These are phyloP conservation scores for Mycena sp. DNA, from an alignment of 1,284 basidiomycete genomes.

Conservation along the genomic window DNA sequence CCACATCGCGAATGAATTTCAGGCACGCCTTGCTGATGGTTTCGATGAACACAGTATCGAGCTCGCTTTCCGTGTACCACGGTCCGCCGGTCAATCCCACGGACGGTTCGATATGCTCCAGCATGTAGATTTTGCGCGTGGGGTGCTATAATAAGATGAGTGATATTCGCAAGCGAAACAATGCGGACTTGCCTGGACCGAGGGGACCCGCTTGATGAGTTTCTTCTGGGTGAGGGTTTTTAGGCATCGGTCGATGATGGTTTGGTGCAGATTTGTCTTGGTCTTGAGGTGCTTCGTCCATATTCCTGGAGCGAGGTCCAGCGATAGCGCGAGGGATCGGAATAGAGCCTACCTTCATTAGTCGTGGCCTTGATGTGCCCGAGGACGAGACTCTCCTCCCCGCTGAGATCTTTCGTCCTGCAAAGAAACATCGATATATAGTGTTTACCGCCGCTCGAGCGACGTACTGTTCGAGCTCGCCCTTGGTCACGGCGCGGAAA, in stretches of 20 bases:
- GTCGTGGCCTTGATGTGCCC: constrained; percentile 79
- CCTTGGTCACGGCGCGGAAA: constrained; percentile 80
- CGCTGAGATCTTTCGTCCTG: constrained; percentile 81
- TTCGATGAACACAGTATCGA: constrained; percentile 92
- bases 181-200: constrained; percentile 75
- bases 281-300: constrained; percentile 93
- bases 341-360: constrained; percentile 69
- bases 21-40: constrained; percentile 79
- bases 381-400: constrained; percentile 83
- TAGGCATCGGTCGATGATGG: constrained; percentile 85
- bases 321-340: background rate
- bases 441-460: too few relatives aligned
- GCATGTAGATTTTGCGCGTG: constrained; percentile 95
- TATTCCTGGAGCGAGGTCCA: constrained; percentile 66
- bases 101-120: constrained; percentile 87
- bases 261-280: constrained; percentile 90
- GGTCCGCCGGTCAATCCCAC: constrained; percentile 92
- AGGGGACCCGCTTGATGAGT: constrained; percentile 89
- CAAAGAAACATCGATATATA: too few relatives aligned
- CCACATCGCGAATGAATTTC: constrained; percentile 80
- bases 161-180: constrained; percentile 4
- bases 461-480: constrained; percentile 81
- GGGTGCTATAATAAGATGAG: constrained; percentile 64
- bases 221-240: constrained; percentile 87
- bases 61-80: constrained; percentile 96